phyloP scores from a whole-genome alignment of 1,284 basidiomycete species.

The Pyrrhoderma noxium region DNA sequence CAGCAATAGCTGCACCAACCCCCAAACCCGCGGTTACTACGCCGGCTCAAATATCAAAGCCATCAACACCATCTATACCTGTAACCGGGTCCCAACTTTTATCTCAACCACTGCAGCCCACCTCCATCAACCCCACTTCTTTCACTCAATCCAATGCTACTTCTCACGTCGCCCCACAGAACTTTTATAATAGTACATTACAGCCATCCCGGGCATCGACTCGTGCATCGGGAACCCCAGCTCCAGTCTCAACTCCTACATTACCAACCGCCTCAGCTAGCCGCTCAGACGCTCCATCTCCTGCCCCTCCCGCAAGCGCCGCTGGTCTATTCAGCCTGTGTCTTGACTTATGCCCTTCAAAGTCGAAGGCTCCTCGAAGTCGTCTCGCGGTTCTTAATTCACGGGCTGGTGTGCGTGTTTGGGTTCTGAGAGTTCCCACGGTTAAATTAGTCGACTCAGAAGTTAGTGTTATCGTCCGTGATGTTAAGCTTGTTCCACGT shows the following conservation, averaged over 20 bases:
- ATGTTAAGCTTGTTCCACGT: slow-evolving; percentile 6
- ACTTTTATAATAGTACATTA: slow-evolving; percentile 16
- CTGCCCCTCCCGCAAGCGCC: slow-evolving; percentile 24
- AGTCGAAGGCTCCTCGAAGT: slow-evolving; percentile 50
- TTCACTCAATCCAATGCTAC: slow-evolving; percentile 3
- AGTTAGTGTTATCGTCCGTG: slow-evolving; percentile 18
- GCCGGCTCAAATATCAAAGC: not conserved
- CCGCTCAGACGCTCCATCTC: slow-evolving; percentile 11
- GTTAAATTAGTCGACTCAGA: slow-evolving; percentile 33
- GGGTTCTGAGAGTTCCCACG: slow-evolving; percentile 53
- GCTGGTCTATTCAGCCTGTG: slow-evolving; percentile 42
- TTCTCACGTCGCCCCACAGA: slow-evolving; percentile 7
- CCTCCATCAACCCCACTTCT: slow-evolving; percentile 36
- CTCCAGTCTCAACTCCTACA: slow-evolving; percentile 18
- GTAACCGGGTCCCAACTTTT: slow-evolving; percentile 1
- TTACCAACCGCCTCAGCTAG: slow-evolving; percentile 13
- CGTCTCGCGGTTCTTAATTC: slow-evolving; percentile 45
- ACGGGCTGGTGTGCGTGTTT: slow-evolving; percentile 57
- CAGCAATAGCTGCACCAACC: slow-evolving; percentile 18
- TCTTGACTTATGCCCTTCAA: slow-evolving; percentile 26
- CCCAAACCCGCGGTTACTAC: slow-evolving; percentile 9
- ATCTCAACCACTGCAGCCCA: slow-evolving; percentile 7
- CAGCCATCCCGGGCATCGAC: slow-evolving; percentile 13
- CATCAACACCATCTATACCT: not conserved
- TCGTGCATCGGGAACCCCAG: slow-evolving; percentile 20